Evolutionary conservation across 106 monocot genomes (phyloP).

Genomic region (Vanilla planifolia): DNA sequence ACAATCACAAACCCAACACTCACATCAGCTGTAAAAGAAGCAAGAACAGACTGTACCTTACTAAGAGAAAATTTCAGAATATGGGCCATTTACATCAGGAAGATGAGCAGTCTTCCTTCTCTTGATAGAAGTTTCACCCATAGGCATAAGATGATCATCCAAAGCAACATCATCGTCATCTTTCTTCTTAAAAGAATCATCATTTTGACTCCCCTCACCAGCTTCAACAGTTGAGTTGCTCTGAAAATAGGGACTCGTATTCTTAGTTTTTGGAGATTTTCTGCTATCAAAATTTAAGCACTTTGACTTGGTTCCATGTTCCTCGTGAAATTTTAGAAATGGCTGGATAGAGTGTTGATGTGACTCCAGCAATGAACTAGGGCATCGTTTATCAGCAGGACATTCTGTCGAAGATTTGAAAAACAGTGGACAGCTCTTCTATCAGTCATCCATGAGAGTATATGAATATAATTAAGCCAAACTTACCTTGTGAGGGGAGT

Average conservation of each 20-base stretch:
- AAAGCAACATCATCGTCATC: neutral
- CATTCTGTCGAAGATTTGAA: slow-evolving; percentile 4
- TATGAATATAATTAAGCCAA: neutral
- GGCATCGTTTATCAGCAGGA: slow-evolving; percentile 2
- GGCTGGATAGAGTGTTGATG: slow-evolving; percentile 12
- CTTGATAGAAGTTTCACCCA: slow-evolving; percentile 23
- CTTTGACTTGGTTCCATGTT: slow-evolving; percentile 6
- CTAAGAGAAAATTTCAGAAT: neutral
- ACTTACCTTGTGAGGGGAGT: slow-evolving; percentile 24
- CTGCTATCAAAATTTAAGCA: slow-evolving; percentile 4
- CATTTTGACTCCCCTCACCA: slow-evolving; percentile 12
- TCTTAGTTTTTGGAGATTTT: slow-evolving; percentile 14
- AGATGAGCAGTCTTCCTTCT: slow-evolving; percentile 35
- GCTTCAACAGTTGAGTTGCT: slow-evolving; percentile 18
- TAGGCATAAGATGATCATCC: slow-evolving; percentile 8
- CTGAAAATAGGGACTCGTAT: slow-evolving; percentile 33
- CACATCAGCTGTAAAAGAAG: neutral
- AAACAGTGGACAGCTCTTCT: neutral
- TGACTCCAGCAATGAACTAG: slow-evolving; percentile 10
- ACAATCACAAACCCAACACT: too few relatives aligned
- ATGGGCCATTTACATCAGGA: slow-evolving; percentile 10
- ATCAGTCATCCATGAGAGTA: neutral
- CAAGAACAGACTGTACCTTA: neutral
- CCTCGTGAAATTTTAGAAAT: slow-evolving; percentile 27
- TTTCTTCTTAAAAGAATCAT: slow-evolving; percentile 11